Evolutionary conservation across 129 eudicot species (phyloP), one percentile per base, ranked within the genome.

Genomic region (Flaveria ramosissima): DNA sequence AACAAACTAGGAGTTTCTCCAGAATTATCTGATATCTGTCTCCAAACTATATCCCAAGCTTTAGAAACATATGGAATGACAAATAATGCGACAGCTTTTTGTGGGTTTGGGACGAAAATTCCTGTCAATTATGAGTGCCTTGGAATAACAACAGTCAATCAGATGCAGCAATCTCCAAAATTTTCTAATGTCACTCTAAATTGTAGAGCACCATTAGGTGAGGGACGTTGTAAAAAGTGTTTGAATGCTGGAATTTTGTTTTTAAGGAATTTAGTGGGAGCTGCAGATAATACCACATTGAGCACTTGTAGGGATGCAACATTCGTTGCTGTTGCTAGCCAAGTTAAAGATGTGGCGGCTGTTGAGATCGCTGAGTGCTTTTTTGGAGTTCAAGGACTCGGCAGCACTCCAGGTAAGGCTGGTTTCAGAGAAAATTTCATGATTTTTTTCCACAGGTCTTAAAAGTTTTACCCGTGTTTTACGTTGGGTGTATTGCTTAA

Each of bases 291-390:
- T 84, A 60, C 84, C 62, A 95, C 97, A 14, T 70, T 91, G 76
- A 95, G 95, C 76, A 89, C 89, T 72, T 95, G 99, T 69, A 86
- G 99, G 71, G 99, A 91, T 88, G 99, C 99, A 75, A 86, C 97
- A 14, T 95, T 91, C 87, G 92, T 83, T 51, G 76, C 99, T 19
- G 78, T 91, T 80, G 94, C 96, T 30, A 95, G 96, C 80, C 92
- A 79, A 84, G 85, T 85, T 84, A 96, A 89, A 76, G 77, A 83
- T 50, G 76, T 23, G 6, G 86, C 92, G 6, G 83, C 92, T 47
- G 47, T 90, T 69, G 85, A 84, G 50, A 75, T 87, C 36, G 97
- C 99, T 2, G 65, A 83, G 84, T 95, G 99, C 76, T 95, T 91
- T 75, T 95, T 95, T 80, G 94, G 94, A 36, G 90, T 89, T 83